Percentiles rank a stretch among this genome's conserved stretches.
Evolutionary conservation across 2,329 filamentous ascomycete genomes (phyloP).

Genomic region (Ophidiomyces ophidiicola): DNA sequence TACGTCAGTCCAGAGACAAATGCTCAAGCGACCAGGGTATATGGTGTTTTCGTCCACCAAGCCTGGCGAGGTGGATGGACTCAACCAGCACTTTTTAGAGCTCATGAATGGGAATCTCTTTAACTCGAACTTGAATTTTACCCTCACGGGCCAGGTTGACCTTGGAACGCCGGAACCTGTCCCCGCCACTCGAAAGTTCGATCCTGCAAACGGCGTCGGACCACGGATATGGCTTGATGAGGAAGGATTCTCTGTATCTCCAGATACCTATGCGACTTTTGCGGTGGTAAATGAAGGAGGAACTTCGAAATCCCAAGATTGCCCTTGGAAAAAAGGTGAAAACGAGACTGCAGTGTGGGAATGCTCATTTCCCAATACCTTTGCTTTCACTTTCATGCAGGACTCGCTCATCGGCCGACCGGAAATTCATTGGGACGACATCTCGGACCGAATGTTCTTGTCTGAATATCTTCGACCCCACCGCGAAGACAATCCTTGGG

Average conservation of each 20-base stretch:
- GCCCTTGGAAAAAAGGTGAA: conserved; percentile 7
- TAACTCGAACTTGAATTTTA: conserved; percentile 10
- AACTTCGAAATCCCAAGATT: background rate
- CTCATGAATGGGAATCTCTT: conserved; percentile 12
- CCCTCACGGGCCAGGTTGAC: conserved; percentile 10
- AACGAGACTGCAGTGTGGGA: conserved; percentile 11
- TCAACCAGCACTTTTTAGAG: conserved; percentile 8
- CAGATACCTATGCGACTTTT: conserved; percentile 11
- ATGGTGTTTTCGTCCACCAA: conserved; percentile 11
- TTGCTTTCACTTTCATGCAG: conserved; percentile 1
- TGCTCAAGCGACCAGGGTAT: conserved; percentile 10
- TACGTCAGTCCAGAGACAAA: conserved; percentile 5
- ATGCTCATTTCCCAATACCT: conserved; percentile 11
- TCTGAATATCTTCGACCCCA: conserved; percentile 11
- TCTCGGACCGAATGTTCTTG: conserved; percentile 2
- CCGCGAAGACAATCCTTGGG: conserved; percentile 13
- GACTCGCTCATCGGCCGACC: conserved; percentile 6
- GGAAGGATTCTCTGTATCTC: conserved; percentile 14
- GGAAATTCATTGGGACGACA: conserved; percentile 14
- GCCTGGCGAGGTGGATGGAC: conserved; percentile 8
- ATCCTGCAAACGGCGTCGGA: conserved; percentile 1
- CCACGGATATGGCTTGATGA: conserved; percentile 13
- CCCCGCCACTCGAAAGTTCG: conserved; percentile 9
- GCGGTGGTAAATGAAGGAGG: background rate
- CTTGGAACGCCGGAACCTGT: conserved; percentile 9